Percentiles rank a stretch among this genome's conserved stretches.
phyloP scores from a whole-genome alignment of 2,329 filamentous ascomycete genomes.

The Ascochyta clinopodiicola region DNA sequence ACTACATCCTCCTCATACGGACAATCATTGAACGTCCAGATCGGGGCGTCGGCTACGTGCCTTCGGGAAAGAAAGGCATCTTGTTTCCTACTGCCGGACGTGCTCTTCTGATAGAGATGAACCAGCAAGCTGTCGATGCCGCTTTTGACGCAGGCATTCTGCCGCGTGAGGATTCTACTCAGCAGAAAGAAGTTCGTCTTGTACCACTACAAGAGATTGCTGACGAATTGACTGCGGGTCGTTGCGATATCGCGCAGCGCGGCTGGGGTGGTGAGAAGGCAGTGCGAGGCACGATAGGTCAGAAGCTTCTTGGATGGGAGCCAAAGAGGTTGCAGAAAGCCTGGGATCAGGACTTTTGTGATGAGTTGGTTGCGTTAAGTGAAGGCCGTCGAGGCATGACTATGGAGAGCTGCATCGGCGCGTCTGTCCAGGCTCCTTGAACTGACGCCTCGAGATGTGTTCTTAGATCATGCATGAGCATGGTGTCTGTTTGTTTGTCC shows the following conservation, averaged over 20 bases:
- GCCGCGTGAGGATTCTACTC: slow-evolving; percentile 20
- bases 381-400: slow-evolving; percentile 17
- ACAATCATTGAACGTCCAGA: slow-evolving; percentile 24
- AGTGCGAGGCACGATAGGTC: slow-evolving; percentile 19
- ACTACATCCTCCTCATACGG: slow-evolving; percentile 21
- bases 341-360: slow-evolving; percentile 23
- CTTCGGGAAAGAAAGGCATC: slow-evolving; percentile 20
- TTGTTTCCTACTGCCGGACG: slow-evolving; percentile 22
- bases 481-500: background rate
- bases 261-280: slow-evolving; percentile 25
- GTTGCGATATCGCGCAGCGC: slow-evolving; percentile 18
- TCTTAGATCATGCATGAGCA: background rate
- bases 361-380: slow-evolving; percentile 24
- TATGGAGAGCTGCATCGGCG: slow-evolving; percentile 19
- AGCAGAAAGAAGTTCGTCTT: slow-evolving; percentile 21
- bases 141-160: slow-evolving; percentile 24
- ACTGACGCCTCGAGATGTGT: background rate
- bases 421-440: background rate
- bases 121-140: slow-evolving; percentile 17
- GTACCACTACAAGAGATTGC: slow-evolving; percentile 21
- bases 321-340: slow-evolving; percentile 18
- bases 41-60: slow-evolving; percentile 21
- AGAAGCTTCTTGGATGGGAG: slow-evolving; percentile 21
- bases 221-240: slow-evolving; percentile 20
- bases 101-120: slow-evolving; percentile 21